Evolutionary conservation across 306 rosid genomes (phyloP).

Genomic region (Senna siamea): DNA sequence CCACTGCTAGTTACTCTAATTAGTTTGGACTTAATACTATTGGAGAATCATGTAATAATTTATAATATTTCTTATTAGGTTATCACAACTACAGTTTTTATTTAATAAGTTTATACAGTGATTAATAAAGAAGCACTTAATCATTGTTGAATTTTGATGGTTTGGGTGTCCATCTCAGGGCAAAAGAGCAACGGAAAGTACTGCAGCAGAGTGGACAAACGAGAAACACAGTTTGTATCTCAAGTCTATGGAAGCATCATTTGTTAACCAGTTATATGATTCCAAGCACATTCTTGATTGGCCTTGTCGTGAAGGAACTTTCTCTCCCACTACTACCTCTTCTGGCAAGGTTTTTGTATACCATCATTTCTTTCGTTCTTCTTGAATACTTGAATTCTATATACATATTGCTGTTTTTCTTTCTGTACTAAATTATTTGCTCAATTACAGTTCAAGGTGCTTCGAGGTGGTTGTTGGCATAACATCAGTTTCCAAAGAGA

Average conservation of each 20-base stretch:
- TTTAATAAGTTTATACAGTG: too few relatives aligned
- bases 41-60: too few relatives aligned
- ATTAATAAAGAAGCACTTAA: too few relatives aligned
- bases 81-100: too few relatives aligned
- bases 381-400: background rate
- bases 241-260: slow-evolving; percentile 67
- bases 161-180: slow-evolving; percentile 34
- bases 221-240: slow-evolving; percentile 65
- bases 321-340: slow-evolving; percentile 6
- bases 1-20: too few relatives aligned
- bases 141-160: background rate
- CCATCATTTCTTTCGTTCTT: slow-evolving; percentile 7
- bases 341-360: slow-evolving; percentile 52
- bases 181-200: slow-evolving; percentile 38
- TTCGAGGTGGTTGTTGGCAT: slow-evolving; percentile 57
- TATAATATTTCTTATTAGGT: too few relatives aligned
- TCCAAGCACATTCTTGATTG: slow-evolving; percentile 41
- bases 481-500: slow-evolving; percentile 45
- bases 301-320: background rate
- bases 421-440: background rate
- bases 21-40: too few relatives aligned
- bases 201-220: slow-evolving; percentile 62
- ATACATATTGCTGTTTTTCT: background rate
- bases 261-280: slow-evolving; percentile 52
- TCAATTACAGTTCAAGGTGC: slow-evolving; percentile 52